These are phyloP conservation scores for Colletotrichum sp. DNA, from an alignment of 2,329 filamentous ascomycete species.

Conservation along the genomic window DNA sequence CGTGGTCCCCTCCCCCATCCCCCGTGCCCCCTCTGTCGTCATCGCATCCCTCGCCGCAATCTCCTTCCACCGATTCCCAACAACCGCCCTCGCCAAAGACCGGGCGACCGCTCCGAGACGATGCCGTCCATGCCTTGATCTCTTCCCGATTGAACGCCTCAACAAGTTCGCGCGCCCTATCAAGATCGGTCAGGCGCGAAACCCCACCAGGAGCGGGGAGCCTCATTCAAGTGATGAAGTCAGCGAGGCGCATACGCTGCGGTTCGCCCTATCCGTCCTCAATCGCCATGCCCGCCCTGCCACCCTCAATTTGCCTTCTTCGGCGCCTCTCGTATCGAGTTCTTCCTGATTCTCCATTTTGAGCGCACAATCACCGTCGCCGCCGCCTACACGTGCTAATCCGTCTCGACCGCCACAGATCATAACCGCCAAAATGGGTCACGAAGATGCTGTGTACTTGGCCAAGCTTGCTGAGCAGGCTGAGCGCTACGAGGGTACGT, in stretches of 20 bases:
- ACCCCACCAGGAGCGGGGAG: constrained; percentile 23
- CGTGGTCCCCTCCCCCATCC: constrained; percentile 15
- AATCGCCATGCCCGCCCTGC: not conserved
- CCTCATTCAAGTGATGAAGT: constrained; percentile 21
- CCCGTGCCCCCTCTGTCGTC: constrained; percentile 44
- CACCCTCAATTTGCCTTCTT: not conserved
- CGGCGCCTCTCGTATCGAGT: not conserved
- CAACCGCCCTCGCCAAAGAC: not conserved
- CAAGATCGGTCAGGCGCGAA: constrained; percentile 19
- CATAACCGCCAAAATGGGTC: constrained; percentile 80
- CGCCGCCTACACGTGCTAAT: constrained; percentile 11
- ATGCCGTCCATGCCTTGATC: not conserved
- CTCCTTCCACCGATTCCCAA: constrained; percentile 16
- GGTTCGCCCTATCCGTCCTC: not conserved
- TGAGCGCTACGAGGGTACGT: constrained; percentile 98
- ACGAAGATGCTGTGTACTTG: constrained; percentile 99
- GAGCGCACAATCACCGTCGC: not conserved
- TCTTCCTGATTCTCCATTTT: not conserved
- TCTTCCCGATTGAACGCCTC: constrained; percentile 9
- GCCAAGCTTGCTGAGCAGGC: constrained; percentile 99
- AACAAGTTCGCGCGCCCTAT: constrained; percentile 13
- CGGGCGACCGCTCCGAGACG: not conserved
- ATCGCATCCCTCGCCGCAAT: constrained; percentile 35
- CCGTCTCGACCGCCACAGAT: not conserved
- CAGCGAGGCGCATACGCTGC: constrained; percentile 23